Evolutionary conservation across 768 basidiomycete species (phyloP).

Genomic region (Crassisporium funariophilum): DNA sequence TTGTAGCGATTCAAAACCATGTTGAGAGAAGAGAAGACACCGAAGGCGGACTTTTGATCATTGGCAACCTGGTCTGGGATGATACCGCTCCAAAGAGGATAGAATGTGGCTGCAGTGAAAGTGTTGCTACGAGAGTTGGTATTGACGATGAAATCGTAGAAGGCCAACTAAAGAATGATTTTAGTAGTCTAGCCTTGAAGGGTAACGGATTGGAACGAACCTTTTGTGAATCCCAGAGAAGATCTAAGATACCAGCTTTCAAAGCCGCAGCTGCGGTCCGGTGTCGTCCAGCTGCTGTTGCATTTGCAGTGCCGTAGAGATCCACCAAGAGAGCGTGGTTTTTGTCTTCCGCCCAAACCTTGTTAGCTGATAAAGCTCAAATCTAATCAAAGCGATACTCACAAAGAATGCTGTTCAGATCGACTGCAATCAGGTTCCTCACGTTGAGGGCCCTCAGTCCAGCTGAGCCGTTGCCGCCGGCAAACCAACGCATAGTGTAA

Average conservation of each 20-base stretch:
- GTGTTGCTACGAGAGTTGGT: constrained; percentile 62
- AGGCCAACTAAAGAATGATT: constrained; percentile 54
- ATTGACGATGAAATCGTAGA: constrained; percentile 88
- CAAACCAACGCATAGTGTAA: constrained; percentile 55
- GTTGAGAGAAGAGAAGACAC: constrained; percentile 73
- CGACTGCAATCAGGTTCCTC: constrained; percentile 67
- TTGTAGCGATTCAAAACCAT: constrained; percentile 85
- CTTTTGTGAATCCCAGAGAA: constrained; percentile 81
- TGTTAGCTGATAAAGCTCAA: not conserved
- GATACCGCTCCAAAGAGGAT: constrained; percentile 87
- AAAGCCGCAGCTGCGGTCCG: constrained; percentile 55
- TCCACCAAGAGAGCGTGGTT: constrained; percentile 60
- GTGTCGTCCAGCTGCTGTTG: constrained; percentile 49
- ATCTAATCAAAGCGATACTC: constrained; percentile 30
- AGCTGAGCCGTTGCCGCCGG: constrained; percentile 37
- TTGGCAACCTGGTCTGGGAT: constrained; percentile 69
- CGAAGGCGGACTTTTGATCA: constrained; percentile 61
- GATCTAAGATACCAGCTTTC: constrained; percentile 76
- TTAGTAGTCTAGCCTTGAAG: not conserved
- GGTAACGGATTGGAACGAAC: constrained; percentile 21
- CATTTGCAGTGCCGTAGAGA: constrained; percentile 56
- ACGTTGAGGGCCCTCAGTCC: constrained; percentile 75
- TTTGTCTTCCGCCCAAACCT: constrained; percentile 48
- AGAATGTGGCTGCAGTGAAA: constrained; percentile 78
- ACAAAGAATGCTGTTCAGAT: constrained; percentile 87